phyloP scores from a whole-genome alignment of 257 asterid species.

The Cinchona pubescens region DNA sequence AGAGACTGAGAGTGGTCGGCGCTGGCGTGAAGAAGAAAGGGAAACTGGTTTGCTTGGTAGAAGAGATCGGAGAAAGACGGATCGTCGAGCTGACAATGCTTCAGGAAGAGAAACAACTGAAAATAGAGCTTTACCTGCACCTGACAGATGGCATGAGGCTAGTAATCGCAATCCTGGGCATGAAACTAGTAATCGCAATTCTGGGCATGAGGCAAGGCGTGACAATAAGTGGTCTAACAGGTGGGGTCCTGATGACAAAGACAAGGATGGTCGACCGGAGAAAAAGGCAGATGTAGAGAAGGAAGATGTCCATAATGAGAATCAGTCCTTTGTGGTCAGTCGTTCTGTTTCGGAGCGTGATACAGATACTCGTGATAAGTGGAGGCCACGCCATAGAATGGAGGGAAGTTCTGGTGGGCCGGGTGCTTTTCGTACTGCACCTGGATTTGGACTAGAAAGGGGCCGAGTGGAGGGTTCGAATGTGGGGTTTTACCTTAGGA shows the following conservation, averaged over 20 bases:
- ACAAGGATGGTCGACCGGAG: constrained; percentile 72
- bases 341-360: constrained; percentile 80
- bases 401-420: constrained; percentile 64
- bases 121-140: constrained; percentile 49
- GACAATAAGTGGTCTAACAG: constrained; percentile 91
- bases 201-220: constrained; percentile 76
- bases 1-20: constrained; percentile 77
- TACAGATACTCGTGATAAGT: constrained; percentile 89
- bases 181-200: constrained; percentile 64
- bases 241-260: constrained; percentile 99
- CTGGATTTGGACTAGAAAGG: constrained; percentile 88
- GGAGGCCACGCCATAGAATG: constrained; percentile 99
- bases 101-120: constrained; percentile 72
- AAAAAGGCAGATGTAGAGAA: constrained; percentile 67
- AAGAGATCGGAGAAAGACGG: constrained; percentile 88
- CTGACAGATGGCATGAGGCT: constrained; percentile 80
- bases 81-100: constrained; percentile 67
- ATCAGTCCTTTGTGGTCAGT: constrained; percentile 49
- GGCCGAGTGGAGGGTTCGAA: constrained; percentile 72
- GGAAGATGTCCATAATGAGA: constrained; percentile 66
- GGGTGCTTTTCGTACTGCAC: constrained; percentile 79
- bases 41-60: constrained; percentile 95
- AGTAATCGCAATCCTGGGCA: constrained; percentile 61
- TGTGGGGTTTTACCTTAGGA: constrained; percentile 80
- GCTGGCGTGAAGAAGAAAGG: constrained; percentile 99